Evolutionary conservation across 2,329 filamentous ascomycete species (phyloP).

Genomic region (Rhexocercosporidium sp.): DNA sequence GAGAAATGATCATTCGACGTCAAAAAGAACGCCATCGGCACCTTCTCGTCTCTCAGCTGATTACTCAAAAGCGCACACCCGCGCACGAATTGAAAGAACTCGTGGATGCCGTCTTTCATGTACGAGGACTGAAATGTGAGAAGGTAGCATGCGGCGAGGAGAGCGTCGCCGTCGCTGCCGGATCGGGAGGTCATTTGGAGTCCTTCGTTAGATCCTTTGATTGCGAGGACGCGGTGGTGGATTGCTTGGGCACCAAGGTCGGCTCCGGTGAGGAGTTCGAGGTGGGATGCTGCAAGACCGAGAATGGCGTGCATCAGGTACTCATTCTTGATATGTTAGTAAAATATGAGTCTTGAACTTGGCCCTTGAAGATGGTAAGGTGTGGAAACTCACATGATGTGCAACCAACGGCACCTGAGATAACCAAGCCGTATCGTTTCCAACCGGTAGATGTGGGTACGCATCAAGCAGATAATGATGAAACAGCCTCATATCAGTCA

Average conservation of each 20-base stretch:
- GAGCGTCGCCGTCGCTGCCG: slow-evolving; percentile 61
- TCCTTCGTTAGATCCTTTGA: slow-evolving; percentile 64
- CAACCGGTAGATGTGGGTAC: slow-evolving; percentile 68
- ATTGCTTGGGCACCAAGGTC: slow-evolving; percentile 54
- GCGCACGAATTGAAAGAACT: slow-evolving; percentile 65
- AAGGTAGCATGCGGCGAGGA: slow-evolving; percentile 63
- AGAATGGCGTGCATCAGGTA: slow-evolving; percentile 75
- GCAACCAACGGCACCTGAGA: slow-evolving; percentile 70
- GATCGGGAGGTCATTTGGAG: slow-evolving; percentile 49
- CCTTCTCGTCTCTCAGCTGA: slow-evolving; percentile 57
- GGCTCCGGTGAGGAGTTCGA: slow-evolving; percentile 54
- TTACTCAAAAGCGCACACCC: slow-evolving; percentile 60
- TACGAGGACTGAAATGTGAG: slow-evolving; percentile 63
- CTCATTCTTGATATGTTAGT: slow-evolving; percentile 53
- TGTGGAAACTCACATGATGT: slow-evolving; percentile 58
- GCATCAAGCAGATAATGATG: slow-evolving; percentile 68
- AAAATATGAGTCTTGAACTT: no score
- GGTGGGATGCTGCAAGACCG: slow-evolving; percentile 69
- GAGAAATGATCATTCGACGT: slow-evolving; percentile 48
- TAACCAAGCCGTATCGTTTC: slow-evolving; percentile 69
- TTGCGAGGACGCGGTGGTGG: slow-evolving; percentile 68
- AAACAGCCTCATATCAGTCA: slow-evolving; percentile 72
- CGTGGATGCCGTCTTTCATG: slow-evolving; percentile 62
- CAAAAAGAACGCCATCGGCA: slow-evolving; percentile 56
- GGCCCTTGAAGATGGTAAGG: no score